Base-by-base conservation (phyloP, 306 rosid genomes). In the Leucaena leucocephala region DNA sequence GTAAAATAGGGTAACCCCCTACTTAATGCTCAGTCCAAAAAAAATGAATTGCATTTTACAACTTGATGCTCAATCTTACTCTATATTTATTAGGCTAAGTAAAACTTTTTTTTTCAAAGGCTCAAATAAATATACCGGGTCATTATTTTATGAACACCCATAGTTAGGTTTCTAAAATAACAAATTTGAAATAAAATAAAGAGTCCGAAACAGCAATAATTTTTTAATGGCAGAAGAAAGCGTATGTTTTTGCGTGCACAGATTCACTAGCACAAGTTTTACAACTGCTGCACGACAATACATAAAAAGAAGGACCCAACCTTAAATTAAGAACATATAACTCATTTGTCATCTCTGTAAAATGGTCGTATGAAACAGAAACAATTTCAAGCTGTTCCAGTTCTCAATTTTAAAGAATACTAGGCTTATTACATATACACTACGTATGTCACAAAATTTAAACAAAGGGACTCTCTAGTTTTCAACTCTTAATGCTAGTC, bases 381-480 rank as follows among this genome's bases (percentile, higher is more conserved):
- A 72, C 75, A 76, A 50, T 74, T 75, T 72, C 81, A 68, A 80
- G 75, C 71, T 89, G 83, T 78, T 86, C 77, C 64, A 13, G 43
- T 81, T 81, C 58, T 64, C 52, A 63, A 84, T 81, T 84, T 82
- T 77, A 90, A 92, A 85, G 87, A 92, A 88, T 92, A 81, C 88
- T 78, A 21, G 76, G 81, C 68, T 64, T 72, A 68, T 86, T 68
- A 83, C 80, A 82, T 86, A 88, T 84, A 71, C 78, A 85, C 90
- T 77, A 82, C 39, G 79, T 79, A 82, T 80, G 86, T 85, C 87
- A 84, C 94, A 88, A 76, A 68, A 73, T 17, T 74, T 44, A 70
- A 62, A 82, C 71, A 71, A 40, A 64, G 49, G 63, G 55, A 12
- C 38, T 49, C 15, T 58, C 62, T 22, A 71, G 54, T 7, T 59